phyloP scores from a whole-genome alignment of 2,329 filamentous ascomycete genomes.

The Thermothelomyces thermophilus region DNA sequence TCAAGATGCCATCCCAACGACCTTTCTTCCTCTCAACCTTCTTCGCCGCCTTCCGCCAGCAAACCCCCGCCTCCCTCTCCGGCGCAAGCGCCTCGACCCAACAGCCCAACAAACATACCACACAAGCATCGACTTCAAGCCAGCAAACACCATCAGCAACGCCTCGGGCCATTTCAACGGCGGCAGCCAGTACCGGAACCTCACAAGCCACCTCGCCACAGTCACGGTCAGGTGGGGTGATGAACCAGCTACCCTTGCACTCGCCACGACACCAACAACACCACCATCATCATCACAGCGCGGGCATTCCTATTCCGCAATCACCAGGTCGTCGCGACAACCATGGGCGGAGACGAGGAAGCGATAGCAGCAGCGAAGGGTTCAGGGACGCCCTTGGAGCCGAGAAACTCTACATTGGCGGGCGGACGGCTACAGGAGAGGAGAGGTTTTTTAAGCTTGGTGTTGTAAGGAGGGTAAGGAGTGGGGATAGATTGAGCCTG shows the following conservation, averaged over 20 bases:
- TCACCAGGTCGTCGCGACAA: constrained; percentile 4
- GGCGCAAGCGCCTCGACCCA: constrained; percentile 22
- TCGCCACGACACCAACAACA: constrained; percentile 24
- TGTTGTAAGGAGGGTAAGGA: constrained; percentile 65
- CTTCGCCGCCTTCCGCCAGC: constrained; percentile 48
- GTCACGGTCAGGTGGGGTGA: constrained; percentile 23
- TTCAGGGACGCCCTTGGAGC: constrained; percentile 65
- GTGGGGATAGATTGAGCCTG: constrained; percentile 66
- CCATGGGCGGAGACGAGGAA: constrained; percentile 53
- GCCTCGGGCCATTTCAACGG: constrained; percentile 16
- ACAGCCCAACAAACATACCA: constrained; percentile 35
- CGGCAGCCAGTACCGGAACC: constrained; percentile 7
- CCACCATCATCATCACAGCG: constrained; percentile 23
- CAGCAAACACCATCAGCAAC: constrained; percentile 16
- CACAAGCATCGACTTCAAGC: constrained; percentile 22
- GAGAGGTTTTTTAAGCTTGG: constrained; percentile 77
- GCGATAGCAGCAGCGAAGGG: constrained; percentile 68
- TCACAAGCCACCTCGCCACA: constrained; percentile 15
- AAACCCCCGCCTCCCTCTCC: constrained; percentile 30
- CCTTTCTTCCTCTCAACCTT: constrained; percentile 52
- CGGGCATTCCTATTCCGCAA: constrained; percentile 36
- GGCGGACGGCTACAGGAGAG: constrained; percentile 67
- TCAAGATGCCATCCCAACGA: constrained; percentile 45
- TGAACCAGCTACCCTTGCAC: constrained; percentile 28
- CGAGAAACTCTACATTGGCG: constrained; percentile 79